A percentile compares a stretch with the other conserved stretches of the same genome.
These are phyloP conservation scores for Pestalotiopsis sp. DNA, from an alignment of 2,329 filamentous ascomycete species.

Conservation along the genomic window DNA sequence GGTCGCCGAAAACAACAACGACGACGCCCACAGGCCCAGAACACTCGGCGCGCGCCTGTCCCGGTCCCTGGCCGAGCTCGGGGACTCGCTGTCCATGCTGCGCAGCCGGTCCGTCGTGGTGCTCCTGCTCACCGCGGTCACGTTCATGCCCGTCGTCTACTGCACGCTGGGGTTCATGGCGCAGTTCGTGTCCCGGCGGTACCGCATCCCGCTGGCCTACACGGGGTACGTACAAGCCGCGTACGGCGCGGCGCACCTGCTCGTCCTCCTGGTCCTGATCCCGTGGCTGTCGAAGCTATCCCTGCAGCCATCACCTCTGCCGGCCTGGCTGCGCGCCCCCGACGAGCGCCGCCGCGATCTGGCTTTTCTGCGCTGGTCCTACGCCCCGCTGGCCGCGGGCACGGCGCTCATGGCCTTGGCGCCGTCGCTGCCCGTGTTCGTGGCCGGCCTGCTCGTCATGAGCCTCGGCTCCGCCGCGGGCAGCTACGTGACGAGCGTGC, in stretches of 20 bases:
- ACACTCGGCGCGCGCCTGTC: conserved; percentile 16
- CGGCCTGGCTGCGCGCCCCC: conserved; percentile 23
- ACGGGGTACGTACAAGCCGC: conserved; percentile 34
- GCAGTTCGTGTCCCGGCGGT: conserved; percentile 35
- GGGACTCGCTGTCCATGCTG: conserved; percentile 30
- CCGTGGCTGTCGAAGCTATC: conserved; percentile 27
- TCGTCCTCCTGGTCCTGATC: conserved; percentile 28
- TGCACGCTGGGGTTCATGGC: conserved; percentile 28
- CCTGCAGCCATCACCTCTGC: conserved; percentile 19
- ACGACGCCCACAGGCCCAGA: neutral
- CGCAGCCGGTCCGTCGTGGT: conserved; percentile 27
- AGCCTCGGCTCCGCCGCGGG: conserved; percentile 29
- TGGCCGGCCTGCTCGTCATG: conserved; percentile 32
- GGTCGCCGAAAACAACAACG: neutral
- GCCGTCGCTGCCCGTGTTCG: conserved; percentile 26
- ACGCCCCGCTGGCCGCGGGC: conserved; percentile 22
- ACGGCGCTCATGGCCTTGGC: conserved; percentile 29
- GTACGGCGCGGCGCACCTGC: conserved; percentile 31
- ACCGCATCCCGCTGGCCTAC: conserved; percentile 29
- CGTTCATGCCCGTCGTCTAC: conserved; percentile 20
- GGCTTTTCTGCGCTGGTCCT: conserved; percentile 29
- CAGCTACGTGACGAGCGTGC: conserved; percentile 30
- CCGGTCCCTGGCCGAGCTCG: conserved; percentile 21
- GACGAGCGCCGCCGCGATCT: conserved; percentile 31
- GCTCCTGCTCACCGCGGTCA: conserved; percentile 23